Evolutionary conservation across 768 basidiomycete species (phyloP).

Genomic region (Suillus plorans): DNA sequence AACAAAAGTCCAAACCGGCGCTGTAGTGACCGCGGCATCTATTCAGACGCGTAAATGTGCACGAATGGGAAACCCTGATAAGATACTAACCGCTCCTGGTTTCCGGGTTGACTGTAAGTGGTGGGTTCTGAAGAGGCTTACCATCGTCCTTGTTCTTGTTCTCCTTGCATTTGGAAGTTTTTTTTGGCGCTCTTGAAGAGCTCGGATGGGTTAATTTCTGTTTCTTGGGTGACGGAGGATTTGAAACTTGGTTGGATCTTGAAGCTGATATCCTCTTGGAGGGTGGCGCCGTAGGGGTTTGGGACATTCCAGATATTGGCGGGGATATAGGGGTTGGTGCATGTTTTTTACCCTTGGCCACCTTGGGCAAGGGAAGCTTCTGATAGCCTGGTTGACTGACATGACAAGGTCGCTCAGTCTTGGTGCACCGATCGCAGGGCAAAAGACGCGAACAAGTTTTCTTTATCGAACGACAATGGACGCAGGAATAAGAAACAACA

Average conservation of each 20-base stretch:
- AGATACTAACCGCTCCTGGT: neutral
- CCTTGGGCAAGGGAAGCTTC: slow-evolving; percentile 25
- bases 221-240: neutral
- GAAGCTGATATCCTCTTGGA: neutral
- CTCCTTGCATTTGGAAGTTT: neutral
- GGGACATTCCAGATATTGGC: neutral
- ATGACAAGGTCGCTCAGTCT: slow-evolving; percentile 6
- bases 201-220: neutral
- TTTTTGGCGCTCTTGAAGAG: neutral
- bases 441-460: slow-evolving; percentile 26
- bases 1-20: slow-evolving; percentile 22
- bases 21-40: neutral
- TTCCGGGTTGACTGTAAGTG: neutral
- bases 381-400: slow-evolving; percentile 15
- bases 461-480: slow-evolving; percentile 10
- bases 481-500: slow-evolving; percentile 24
- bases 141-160: neutral
- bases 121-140: neutral
- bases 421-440: slow-evolving; percentile 28
- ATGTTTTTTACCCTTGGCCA: neutral
- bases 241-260: neutral
- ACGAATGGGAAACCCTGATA: neutral
- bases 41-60: neutral
- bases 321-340: neutral
- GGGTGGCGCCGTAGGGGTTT: neutral